These are phyloP conservation scores for Gynochthodes officinalis DNA, from an alignment of 257 asterid species.

Conservation along the genomic window DNA sequence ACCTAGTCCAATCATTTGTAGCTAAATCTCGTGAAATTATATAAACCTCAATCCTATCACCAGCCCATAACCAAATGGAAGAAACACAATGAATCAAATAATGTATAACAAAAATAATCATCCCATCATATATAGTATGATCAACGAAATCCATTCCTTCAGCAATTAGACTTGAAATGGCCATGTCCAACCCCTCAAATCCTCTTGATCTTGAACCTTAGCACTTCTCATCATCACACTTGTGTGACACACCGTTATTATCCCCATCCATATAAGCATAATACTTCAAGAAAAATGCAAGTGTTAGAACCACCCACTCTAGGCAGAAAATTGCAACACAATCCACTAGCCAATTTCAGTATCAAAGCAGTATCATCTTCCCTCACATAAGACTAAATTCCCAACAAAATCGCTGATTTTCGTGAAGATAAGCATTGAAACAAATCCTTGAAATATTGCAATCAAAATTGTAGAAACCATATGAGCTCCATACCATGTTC, in stretches of 20 bases:
- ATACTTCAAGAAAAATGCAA: slow-evolving; percentile 79
- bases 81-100: neutral
- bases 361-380: slow-evolving; percentile 80
- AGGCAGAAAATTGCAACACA: slow-evolving; percentile 68
- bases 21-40: slow-evolving; percentile 7
- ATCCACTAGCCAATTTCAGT: slow-evolving; percentile 65
- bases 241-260: slow-evolving; percentile 16
- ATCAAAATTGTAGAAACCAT: slow-evolving; percentile 83
- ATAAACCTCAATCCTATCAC: neutral
- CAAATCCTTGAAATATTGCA: slow-evolving; percentile 89
- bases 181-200: slow-evolving; percentile 85
- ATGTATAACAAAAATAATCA: no score
- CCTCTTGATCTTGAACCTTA: slow-evolving; percentile 70
- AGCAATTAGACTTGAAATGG: slow-evolving; percentile 57
- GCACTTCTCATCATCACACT: slow-evolving; percentile 41
- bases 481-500: slow-evolving; percentile 79
- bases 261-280: slow-evolving; percentile 63
- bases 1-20: slow-evolving; percentile 16
- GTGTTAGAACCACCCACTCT: slow-evolving; percentile 85
- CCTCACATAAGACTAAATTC: slow-evolving; percentile 71
- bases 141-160: neutral
- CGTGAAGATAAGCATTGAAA: slow-evolving; percentile 75
- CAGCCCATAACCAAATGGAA: no score
- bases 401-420: slow-evolving; percentile 67
- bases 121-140: neutral